These are phyloP conservation scores for Hymenoscyphus linearis DNA, from an alignment of 2,329 filamentous ascomycete species.

Conservation along the genomic window DNA sequence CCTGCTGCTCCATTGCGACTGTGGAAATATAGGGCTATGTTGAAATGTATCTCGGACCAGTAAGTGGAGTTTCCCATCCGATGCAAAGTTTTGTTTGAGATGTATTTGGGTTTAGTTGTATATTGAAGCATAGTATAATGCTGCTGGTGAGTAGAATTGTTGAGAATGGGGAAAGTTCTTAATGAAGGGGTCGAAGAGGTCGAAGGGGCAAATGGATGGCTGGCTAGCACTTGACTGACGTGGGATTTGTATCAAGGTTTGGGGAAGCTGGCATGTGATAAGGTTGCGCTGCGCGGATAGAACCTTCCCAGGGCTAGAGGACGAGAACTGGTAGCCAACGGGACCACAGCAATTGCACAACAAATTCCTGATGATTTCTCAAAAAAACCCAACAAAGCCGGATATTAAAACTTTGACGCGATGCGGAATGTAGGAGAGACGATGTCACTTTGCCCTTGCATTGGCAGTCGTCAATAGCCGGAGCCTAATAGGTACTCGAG, in stretches of 20 bases:
- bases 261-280: neutral
- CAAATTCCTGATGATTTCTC: no score
- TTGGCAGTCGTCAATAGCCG: neutral
- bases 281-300: neutral
- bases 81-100: constrained; percentile 1
- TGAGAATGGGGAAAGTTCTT: constrained; percentile 9
- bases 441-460: neutral
- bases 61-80: neutral
- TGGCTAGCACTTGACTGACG: constrained; percentile 8
- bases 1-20: constrained; percentile 21
- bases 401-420: neutral
- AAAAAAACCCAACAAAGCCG: no score
- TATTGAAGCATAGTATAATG: constrained; percentile 2
- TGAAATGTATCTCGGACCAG: neutral
- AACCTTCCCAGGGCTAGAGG: neutral
- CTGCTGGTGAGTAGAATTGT: constrained; percentile 1
- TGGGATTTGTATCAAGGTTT: neutral
- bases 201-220: neutral
- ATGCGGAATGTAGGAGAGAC: neutral
- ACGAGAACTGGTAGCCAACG: neutral
- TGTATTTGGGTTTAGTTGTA: neutral
- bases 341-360: no score
- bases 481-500: no score
- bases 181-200: constrained; percentile 4
- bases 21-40: constrained; percentile 1